Conservation (phyloP, 495 filamentous ascomycete species). For the Aspergillus asperescens region DNA sequence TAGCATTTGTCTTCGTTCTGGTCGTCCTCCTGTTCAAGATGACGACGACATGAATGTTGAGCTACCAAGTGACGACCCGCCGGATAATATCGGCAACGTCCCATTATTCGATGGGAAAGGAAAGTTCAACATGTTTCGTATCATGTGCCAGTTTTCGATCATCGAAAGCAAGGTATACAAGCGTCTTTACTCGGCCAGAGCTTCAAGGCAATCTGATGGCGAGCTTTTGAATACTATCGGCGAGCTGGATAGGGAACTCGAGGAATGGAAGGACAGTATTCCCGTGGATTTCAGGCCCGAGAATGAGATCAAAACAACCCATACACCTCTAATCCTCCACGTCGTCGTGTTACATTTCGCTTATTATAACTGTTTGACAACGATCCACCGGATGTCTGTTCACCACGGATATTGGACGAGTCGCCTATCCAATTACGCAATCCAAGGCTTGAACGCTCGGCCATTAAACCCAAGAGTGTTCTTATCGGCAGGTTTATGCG, state of each 20-base stretch:
- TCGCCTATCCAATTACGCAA: slow-evolving; percentile 88
- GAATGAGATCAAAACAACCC: slow-evolving; percentile 84
- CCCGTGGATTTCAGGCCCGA: slow-evolving; percentile 92
- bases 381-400: slow-evolving; percentile 96
- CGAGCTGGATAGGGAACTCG: slow-evolving; percentile 86
- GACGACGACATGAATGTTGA: slow-evolving; percentile 99
- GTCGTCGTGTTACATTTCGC: slow-evolving; percentile 90
- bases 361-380: slow-evolving; percentile 97
- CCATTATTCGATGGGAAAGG: slow-evolving; percentile 83
- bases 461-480: slow-evolving; percentile 93
- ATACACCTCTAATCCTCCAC: slow-evolving; percentile 86
- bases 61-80: slow-evolving; percentile 83
- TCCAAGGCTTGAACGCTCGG: slow-evolving; percentile 83
- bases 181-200: slow-evolving; percentile 86
- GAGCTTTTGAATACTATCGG: slow-evolving; percentile 94
- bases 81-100: slow-evolving; percentile 89
- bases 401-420: slow-evolving; percentile 99
- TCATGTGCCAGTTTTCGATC: slow-evolving; percentile 83
- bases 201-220: slow-evolving; percentile 85
- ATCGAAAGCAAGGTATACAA: slow-evolving; percentile 95
- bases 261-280: slow-evolving; percentile 94
- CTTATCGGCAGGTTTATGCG: slow-evolving; percentile 86
- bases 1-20: slow-evolving; percentile 82
- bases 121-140: slow-evolving; percentile 88
- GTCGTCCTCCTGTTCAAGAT: slow-evolving; percentile 88